These are phyloP conservation scores for Dactylorhiza incarnata DNA, from an alignment of 106 monocot species.

Conservation along the genomic window DNA sequence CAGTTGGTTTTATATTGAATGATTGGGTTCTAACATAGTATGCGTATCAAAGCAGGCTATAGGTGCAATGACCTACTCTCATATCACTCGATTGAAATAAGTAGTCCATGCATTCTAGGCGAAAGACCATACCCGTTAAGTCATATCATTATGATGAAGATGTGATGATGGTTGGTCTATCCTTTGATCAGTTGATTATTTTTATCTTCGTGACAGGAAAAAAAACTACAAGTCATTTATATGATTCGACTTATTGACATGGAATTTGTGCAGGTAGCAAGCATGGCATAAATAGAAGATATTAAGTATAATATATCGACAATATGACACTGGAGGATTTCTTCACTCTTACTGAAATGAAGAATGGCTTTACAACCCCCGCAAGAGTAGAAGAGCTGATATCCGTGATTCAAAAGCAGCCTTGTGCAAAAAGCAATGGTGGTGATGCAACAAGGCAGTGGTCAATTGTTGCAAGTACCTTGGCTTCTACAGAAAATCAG, in stretches of 20 bases:
- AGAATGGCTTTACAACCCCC: conserved; percentile 60
- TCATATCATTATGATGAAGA: too few relatives aligned
- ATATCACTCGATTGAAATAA: too few relatives aligned
- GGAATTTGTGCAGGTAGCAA: neutral
- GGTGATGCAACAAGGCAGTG: conserved; percentile 63
- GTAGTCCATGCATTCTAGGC: too few relatives aligned
- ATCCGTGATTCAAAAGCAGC: conserved; percentile 43
- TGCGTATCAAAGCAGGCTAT: too few relatives aligned
- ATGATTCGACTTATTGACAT: neutral
- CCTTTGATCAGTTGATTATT: neutral
- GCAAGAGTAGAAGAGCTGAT: conserved; percentile 67
- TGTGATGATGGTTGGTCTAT: neutral
- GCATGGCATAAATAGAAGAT: neutral
- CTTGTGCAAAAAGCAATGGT: conserved; percentile 20
- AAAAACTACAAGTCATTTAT: neutral
- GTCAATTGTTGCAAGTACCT: conserved; percentile 42
- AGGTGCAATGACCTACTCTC: too few relatives aligned
- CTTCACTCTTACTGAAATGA: conserved; percentile 80
- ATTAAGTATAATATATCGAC: neutral
- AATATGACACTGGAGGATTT: conserved; percentile 68
- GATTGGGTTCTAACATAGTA: too few relatives aligned
- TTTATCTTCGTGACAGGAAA: neutral
- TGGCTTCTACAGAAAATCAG: conserved; percentile 53
- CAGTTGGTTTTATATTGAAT: too few relatives aligned
- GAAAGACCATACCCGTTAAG: too few relatives aligned